phyloP scores from a whole-genome alignment of 129 eudicot species.

The Pseudognaphalium luteoalbum region DNA sequence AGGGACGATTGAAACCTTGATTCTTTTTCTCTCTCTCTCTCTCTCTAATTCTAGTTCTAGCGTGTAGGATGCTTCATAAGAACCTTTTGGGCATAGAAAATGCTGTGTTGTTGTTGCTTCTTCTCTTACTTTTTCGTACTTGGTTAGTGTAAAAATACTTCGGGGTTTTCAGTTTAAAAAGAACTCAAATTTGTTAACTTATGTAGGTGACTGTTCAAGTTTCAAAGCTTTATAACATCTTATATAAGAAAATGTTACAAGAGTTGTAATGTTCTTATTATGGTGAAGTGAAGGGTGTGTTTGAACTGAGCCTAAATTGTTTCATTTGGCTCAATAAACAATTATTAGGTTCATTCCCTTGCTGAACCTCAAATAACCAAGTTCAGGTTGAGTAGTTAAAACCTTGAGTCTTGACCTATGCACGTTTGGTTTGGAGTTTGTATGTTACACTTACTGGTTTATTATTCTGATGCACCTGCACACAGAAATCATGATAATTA shows the following conservation, averaged over 20 bases:
- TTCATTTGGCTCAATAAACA: neutral
- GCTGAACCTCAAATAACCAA: neutral
- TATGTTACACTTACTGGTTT: too few species aligned
- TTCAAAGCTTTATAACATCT: neutral
- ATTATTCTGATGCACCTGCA: too few species aligned
- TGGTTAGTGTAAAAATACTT: conserved; percentile 8
- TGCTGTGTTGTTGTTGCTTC: conserved; percentile 13
- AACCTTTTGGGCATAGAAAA: conserved; percentile 14
- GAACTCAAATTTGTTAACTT: neutral
- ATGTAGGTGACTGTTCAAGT: neutral
- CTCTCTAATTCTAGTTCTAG: neutral
- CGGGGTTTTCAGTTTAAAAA: neutral
- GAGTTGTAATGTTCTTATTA: neutral
- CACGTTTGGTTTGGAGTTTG: too few species aligned
- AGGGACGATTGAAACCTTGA: conserved; percentile 29
- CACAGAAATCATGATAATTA: too few species aligned
- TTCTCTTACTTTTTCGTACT: neutral
- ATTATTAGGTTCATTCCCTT: neutral
- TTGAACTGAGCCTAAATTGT: neutral
- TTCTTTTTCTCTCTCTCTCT: neutral
- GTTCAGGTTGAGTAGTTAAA: too few species aligned
- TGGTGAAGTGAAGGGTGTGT: neutral
- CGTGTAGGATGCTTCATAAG: conserved; percentile 13
- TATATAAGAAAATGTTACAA: neutral
- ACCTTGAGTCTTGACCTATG: too few species aligned